Evolutionary conservation across 352 stramenopile species (phyloP).

Genomic region (Phytopythium sindhum): DNA sequence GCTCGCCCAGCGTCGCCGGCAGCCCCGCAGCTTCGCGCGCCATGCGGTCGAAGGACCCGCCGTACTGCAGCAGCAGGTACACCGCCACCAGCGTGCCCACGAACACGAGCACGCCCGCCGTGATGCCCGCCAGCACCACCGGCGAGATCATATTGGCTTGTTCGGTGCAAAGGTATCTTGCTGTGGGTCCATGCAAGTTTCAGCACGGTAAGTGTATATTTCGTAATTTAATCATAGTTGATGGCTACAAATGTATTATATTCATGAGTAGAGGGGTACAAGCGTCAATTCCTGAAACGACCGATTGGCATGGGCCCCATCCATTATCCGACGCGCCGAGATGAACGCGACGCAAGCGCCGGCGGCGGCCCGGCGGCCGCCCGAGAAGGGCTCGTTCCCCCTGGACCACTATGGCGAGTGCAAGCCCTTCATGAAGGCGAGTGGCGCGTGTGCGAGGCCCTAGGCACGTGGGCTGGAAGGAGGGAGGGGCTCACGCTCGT

Average conservation of each 20-base stretch:
- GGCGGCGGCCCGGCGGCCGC: conserved; percentile 67
- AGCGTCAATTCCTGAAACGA: background rate
- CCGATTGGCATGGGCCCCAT: background rate
- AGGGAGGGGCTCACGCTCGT: background rate
- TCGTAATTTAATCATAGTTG: background rate
- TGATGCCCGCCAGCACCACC: conserved; percentile 68
- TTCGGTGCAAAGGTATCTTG: conserved; percentile 2
- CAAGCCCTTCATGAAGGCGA: conserved; percentile 82
- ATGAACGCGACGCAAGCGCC: conserved; percentile 84
- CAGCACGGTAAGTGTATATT: background rate
- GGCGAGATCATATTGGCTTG: conserved; percentile 50
- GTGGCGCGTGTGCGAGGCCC: conserved; percentile 2
- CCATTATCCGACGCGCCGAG: conserved; percentile 5
- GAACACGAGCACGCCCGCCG: conserved; percentile 81
- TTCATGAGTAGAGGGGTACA: too few relatives aligned
- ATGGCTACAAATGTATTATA: background rate
- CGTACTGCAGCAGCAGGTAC: conserved; percentile 79
- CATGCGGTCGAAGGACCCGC: conserved; percentile 89
- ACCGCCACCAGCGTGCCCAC: conserved; percentile 74
- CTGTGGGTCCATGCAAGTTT: background rate
- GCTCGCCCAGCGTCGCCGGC: conserved; percentile 46
- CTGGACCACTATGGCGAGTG: conserved; percentile 90
- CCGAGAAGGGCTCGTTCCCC: conserved; percentile 89
- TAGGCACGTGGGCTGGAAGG: background rate
- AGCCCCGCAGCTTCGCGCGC: conserved; percentile 68